Conservation (phyloP, 2,329 filamentous ascomycete species). For the Rhytidhysteron rufulum region DNA sequence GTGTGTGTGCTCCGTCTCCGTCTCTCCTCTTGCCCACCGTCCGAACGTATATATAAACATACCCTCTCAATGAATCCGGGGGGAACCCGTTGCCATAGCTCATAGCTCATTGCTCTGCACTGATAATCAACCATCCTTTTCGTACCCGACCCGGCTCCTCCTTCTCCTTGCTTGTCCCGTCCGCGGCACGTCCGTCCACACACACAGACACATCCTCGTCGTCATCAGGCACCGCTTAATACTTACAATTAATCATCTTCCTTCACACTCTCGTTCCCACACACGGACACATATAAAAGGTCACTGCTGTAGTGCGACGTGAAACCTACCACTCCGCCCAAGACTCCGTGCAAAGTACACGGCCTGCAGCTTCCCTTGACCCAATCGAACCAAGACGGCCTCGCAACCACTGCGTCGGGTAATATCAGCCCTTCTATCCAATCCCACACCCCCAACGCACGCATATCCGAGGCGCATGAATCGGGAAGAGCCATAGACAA, state of each 20-base stretch:
- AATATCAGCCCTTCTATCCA: constrained; percentile 13
- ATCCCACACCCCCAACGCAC: constrained; percentile 11
- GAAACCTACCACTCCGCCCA: constrained; percentile 1
- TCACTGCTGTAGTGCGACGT: neutral
- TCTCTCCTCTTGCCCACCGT: constrained; percentile 13
- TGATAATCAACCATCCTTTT: too few species aligned
- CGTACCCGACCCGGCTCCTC: too few species aligned
- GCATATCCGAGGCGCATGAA: constrained; percentile 8
- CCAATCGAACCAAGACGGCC: constrained; percentile 2
- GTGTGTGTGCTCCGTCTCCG: constrained; percentile 16
- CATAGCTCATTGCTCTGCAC: neutral
- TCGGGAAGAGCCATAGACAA: constrained; percentile 9
- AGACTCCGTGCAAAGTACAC: constrained; percentile 3
- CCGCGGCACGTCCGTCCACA: neutral
- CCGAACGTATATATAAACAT: constrained; percentile 6
- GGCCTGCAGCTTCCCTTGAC: constrained; percentile 3
- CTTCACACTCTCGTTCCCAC: too few species aligned
- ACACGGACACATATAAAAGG: too few species aligned
- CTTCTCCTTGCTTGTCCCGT: too few species aligned
- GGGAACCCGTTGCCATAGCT: neutral
- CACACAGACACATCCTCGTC: neutral
- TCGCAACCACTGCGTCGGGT: constrained; percentile 17
- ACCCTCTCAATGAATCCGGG: neutral
- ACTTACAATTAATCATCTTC: neutral
- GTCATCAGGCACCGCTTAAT: too few species aligned